Evolutionary conservation across 106 monocot species (phyloP), one percentile per base, ranked within the genome.

Genomic region (Acanthochlamys bracteata): DNA sequence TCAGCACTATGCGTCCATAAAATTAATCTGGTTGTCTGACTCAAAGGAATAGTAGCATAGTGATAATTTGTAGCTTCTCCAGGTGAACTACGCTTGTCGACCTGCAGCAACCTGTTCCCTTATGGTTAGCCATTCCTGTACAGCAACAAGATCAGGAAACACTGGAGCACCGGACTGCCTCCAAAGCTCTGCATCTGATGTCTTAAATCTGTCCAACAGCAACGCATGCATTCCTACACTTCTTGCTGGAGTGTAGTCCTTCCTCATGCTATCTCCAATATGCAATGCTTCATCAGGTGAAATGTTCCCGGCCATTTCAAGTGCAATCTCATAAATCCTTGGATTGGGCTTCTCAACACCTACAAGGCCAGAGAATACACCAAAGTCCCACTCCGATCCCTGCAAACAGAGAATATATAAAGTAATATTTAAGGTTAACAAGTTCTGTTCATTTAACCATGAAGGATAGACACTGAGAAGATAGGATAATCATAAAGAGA

Each of bases 361-460:
- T 7, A 83, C 83, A 6, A 88, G 20, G 21, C 96, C 96, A 10
- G 96, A 96, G 80, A 96, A 96, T n/a, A 96, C 87, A 9, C 91
- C 96, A 39, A 96, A 91, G 79, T 91, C 96, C 96, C 96, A 96
- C 66, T 96, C 96, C 10, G 91, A 88, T 57, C 90, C 87, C 96
- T 96, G 81, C 21, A 11, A 53, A 6, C 19, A 54, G 11, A 54
- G 53, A 54, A 54, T 54, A 54, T 16, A 17, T 54, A 10, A n/a
- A n/a, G n/a, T n/a, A n/a, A n/a, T n/a, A n/a, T n/a, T n/a, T n/a
- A n/a, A n/a, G n/a, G n/a, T n/a, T n/a, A n/a, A n/a, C n/a, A n/a
- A n/a, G n/a, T n/a, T n/a, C n/a, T n/a, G n/a, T n/a, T n/a, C n/a
- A n/a, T n/a, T n/a, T n/a, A n/a, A n/a, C n/a, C n/a, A n/a, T n/a